Evolutionary conservation across 176 grass and related monocot genomes (phyloP).

Genomic region (Zoysia japonica): DNA sequence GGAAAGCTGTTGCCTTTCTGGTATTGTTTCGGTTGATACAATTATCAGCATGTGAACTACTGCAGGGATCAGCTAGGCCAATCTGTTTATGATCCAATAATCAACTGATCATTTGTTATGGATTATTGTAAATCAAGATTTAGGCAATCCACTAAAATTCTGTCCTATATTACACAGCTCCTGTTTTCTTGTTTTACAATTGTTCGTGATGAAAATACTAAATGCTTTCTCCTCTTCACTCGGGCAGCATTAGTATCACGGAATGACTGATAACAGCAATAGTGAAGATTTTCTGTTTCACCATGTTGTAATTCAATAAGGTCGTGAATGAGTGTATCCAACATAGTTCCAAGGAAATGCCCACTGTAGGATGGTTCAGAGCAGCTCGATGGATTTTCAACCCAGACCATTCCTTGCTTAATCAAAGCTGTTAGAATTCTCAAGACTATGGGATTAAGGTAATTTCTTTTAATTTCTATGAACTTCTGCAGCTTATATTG

Average conservation of each 20-base stretch:
- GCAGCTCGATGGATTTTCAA: no score
- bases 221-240: conserved; percentile 88
- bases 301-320: conserved; percentile 52
- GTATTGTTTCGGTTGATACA: no score
- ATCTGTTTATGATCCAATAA: neutral
- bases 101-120: neutral
- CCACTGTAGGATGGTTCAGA: conserved; percentile 62
- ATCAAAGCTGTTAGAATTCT: no score
- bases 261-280: conserved; percentile 82
- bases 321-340: conserved; percentile 23
- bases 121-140: conserved; percentile 20
- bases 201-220: conserved; percentile 59
- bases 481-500: no score
- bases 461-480: no score
- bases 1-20: no score
- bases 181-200: conserved; percentile 84
- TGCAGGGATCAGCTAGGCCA: neutral
- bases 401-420: no score
- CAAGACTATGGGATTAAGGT: no score
- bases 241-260: conserved; percentile 79
- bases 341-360: conserved; percentile 57
- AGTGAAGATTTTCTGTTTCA: conserved; percentile 72
- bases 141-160: conserved; percentile 18
- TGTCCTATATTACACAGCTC: conserved; percentile 51
- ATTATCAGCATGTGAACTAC: no score